A percentile compares a stretch with the other conserved stretches of the same genome.
These are phyloP conservation scores for Epichloe gansuensis DNA, from an alignment of 2,329 filamentous ascomycete genomes.

Conservation along the genomic window DNA sequence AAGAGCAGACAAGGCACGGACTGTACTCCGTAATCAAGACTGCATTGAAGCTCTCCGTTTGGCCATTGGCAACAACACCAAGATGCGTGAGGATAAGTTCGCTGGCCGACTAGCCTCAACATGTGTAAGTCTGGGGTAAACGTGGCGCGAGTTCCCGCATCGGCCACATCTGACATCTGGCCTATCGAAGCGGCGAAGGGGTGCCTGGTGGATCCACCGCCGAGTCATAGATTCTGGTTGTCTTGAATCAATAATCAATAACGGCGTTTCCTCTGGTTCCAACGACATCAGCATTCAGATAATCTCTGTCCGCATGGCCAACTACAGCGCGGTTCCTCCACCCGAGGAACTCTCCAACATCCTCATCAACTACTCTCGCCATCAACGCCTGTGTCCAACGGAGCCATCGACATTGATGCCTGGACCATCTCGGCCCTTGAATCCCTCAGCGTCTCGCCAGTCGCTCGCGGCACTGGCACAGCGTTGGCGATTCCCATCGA, in stretches of 20 bases:
- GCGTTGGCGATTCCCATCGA: constrained; percentile 69
- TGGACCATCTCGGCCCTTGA: constrained; percentile 52
- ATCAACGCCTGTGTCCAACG: constrained; percentile 14
- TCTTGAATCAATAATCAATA: no score
- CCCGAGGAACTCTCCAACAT: constrained; percentile 21
- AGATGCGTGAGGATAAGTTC: no score
- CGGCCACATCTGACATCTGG: background rate
- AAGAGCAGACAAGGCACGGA: background rate
- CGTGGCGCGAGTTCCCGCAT: background rate
- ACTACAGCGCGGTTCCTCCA: constrained; percentile 41
- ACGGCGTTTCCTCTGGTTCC: no score
- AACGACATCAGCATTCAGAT: background rate
- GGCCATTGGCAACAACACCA: no score
- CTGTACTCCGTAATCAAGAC: no score
- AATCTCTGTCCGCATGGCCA: constrained; percentile 28
- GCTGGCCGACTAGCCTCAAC: no score
- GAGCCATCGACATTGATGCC: constrained; percentile 47
- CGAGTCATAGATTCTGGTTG: background rate
- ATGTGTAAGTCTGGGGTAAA: background rate
- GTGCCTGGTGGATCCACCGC: background rate
- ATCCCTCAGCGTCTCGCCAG: constrained; percentile 41
- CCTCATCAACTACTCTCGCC: constrained; percentile 12
- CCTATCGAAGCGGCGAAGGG: background rate
- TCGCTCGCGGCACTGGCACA: constrained; percentile 47
- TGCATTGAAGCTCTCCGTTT: no score